These are phyloP conservation scores for Cryphonectria nitschkei DNA, from an alignment of 2,329 filamentous ascomycete genomes.

Conservation along the genomic window DNA sequence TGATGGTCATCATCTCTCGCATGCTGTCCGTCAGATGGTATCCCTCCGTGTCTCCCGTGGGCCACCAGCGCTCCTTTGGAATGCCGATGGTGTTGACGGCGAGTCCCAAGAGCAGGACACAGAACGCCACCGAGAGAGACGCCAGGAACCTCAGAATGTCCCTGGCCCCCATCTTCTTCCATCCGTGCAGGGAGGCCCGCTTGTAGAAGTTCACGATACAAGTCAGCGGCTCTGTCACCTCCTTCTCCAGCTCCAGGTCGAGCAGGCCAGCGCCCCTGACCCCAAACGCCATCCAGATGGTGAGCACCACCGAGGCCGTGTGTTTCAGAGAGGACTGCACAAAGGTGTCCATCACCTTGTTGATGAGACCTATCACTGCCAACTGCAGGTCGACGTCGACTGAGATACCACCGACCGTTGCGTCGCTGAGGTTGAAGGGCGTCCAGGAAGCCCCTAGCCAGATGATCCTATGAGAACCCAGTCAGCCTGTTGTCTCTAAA, in stretches of 20 bases:
- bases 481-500: neutral
- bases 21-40: neutral
- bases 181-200: neutral
- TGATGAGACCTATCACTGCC: slow-evolving; percentile 2
- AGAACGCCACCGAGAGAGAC: neutral
- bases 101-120: neutral
- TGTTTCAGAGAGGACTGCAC: neutral
- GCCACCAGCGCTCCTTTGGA: slow-evolving; percentile 4
- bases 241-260: slow-evolving; percentile 10
- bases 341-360: neutral
- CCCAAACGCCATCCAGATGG: slow-evolving; percentile 10
- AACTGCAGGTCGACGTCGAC: slow-evolving; percentile 3
- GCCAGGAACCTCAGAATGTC: neutral
- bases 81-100: neutral
- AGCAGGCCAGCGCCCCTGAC: slow-evolving; percentile 11
- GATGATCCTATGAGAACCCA: neutral
- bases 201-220: slow-evolving; percentile 2
- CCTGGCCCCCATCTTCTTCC: neutral
- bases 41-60: neutral
- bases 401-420: neutral
- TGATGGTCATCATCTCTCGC: slow-evolving; percentile 2
- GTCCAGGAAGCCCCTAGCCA: neutral
- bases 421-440: neutral
- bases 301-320: slow-evolving; percentile 2
- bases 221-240: slow-evolving; percentile 8